A percentile compares a stretch with the other conserved stretches of the same genome.
Evolutionary conservation across 805 yeast species (phyloP).

Genomic region (Candida patagonica): DNA sequence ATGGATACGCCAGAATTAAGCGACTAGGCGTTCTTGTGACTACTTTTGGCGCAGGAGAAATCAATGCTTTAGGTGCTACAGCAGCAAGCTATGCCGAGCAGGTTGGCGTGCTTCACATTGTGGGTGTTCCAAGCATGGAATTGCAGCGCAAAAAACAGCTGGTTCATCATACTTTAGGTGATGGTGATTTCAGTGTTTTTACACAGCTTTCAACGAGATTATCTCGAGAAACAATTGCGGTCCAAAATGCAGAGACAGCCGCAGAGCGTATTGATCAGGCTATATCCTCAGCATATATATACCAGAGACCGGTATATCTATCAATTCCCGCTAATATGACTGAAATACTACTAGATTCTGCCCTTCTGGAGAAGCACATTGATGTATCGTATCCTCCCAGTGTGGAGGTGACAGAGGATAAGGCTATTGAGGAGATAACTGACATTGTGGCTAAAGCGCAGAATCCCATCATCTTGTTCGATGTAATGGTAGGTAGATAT

Average conservation of each 20-base stretch:
- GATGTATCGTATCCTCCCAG: slow-evolving; percentile 22
- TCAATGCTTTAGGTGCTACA: slow-evolving; percentile 74
- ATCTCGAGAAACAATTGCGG: slow-evolving; percentile 46
- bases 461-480: slow-evolving; percentile 62
- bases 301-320: slow-evolving; percentile 73
- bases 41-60: slow-evolving; percentile 87
- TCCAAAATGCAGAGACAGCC: slow-evolving; percentile 38
- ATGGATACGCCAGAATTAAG: slow-evolving; percentile 70
- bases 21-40: slow-evolving; percentile 58
- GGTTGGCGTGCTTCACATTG: slow-evolving; percentile 73
- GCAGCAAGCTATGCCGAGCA: slow-evolving; percentile 77
- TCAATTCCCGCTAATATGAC: slow-evolving; percentile 65
- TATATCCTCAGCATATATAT: slow-evolving; percentile 43
- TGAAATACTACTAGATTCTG: slow-evolving; percentile 11
- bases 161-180: slow-evolving; percentile 33
- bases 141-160: slow-evolving; percentile 41
- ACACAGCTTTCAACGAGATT: slow-evolving; percentile 49
- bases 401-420: slow-evolving; percentile 24
- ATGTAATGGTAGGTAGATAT: slow-evolving; percentile 58
- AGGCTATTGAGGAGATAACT: slow-evolving; percentile 39
- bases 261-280: slow-evolving; percentile 60
- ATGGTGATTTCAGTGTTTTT: slow-evolving; percentile 51
- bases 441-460: slow-evolving; percentile 41
- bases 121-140: slow-evolving; percentile 50
- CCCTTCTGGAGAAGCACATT: slow-evolving; percentile 33